These are phyloP conservation scores for Tympanopsis confertula DNA, from an alignment of 2,329 filamentous ascomycete genomes.

Conservation along the genomic window DNA sequence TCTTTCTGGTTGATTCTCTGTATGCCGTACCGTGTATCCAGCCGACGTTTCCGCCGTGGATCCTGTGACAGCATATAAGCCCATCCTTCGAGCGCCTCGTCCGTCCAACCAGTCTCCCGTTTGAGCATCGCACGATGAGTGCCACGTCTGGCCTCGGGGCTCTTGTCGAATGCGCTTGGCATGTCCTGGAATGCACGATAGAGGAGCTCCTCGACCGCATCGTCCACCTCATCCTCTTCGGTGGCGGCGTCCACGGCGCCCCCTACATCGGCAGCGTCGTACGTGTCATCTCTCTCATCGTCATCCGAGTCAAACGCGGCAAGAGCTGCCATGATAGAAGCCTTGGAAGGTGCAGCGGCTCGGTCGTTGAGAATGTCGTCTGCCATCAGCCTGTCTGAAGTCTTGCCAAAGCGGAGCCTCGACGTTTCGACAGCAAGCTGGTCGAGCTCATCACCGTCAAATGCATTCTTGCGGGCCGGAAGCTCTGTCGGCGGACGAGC, in stretches of 20 bases:
- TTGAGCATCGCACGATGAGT: constrained; percentile 52
- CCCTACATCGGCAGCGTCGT: constrained; percentile 83
- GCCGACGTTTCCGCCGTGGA: constrained; percentile 48
- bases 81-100: constrained; percentile 92
- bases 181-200: constrained; percentile 61
- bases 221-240: constrained; percentile 38
- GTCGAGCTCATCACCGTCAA: neutral
- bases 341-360: constrained; percentile 59
- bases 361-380: constrained; percentile 60
- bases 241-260: constrained; percentile 66
- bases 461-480: neutral
- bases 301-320: constrained; percentile 86
- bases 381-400: constrained; percentile 48
- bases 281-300: constrained; percentile 93
- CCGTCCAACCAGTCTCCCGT: constrained; percentile 74
- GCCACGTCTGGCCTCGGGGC: constrained; percentile 56
- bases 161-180: constrained; percentile 57
- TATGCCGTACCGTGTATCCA: constrained; percentile 44
- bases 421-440: constrained; percentile 43
- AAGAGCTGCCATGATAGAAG: constrained; percentile 76
- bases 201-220: constrained; percentile 49
- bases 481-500: neutral
- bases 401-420: constrained; percentile 70
- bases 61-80: constrained; percentile 72
- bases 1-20: constrained; percentile 57